Evolutionary conservation across 139 green algal species (phyloP), one percentile per base, ranked within the genome.

Genomic region (Chlorella sp.): DNA sequence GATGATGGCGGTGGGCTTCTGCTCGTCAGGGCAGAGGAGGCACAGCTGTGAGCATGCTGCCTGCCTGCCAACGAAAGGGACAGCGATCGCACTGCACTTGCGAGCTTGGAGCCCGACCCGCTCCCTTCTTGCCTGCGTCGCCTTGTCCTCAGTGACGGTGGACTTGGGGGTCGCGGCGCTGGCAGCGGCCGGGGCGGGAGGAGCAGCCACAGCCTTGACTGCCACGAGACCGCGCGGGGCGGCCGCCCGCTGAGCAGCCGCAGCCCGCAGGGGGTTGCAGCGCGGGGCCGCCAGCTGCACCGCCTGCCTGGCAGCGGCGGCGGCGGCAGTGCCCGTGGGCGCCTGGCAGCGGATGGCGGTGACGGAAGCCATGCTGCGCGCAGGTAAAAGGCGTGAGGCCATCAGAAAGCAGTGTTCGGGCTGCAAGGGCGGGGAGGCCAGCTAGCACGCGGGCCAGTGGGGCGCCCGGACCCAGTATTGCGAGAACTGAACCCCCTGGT

Each of bases 1-100:
- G 89, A 99, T 96, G 84, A 98, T 89, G 75, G 60, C 88, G 0
- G 89, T 92, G 55, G 91, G 91, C 85, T 95, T 95, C 62, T 90
- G 88, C 51, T n/a, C n/a, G 51, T 2, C 15, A 60, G 11, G 51
- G 15, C 12, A 60, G 51, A 15, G 51, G 51, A 18, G 15, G 51
- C 12, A 20, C 11, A 60, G 51, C 12, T 60, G 51, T 60, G 51
- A 51, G 44, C n/a, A n/a, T n/a, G n/a, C n/a, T n/a, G n/a, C n/a
- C n/a, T n/a, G n/a, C n/a, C n/a, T n/a, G n/a, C n/a, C n/a, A n/a
- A n/a, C n/a, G n/a, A n/a, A n/a, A n/a, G n/a, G n/a, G n/a, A n/a
- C n/a, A n/a, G n/a, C n/a, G n/a, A n/a, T n/a, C n/a, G n/a, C n/a
- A n/a, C n/a, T n/a, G n/a, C n/a, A n/a, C n/a, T n/a, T n/a, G n/a